Percentiles rank a stretch among this genome's conserved stretches.
Conservation (phyloP, 192 early-diverging fungal species). For the Coemansia sp. region DNA sequence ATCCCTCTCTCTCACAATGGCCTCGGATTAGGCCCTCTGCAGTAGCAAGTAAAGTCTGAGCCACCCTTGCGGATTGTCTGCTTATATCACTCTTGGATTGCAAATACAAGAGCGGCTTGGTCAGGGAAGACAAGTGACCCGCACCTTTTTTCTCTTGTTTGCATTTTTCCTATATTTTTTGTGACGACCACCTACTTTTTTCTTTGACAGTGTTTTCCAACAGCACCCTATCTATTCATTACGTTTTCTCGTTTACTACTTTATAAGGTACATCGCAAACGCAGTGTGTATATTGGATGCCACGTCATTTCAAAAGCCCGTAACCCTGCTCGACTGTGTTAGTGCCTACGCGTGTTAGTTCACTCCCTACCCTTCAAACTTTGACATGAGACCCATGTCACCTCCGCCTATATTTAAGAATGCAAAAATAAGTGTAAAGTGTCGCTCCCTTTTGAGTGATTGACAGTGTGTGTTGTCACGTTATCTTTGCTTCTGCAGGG, state of each 20-base stretch:
- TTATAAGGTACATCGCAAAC: not conserved
- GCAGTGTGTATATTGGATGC: not conserved
- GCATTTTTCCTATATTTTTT: not conserved
- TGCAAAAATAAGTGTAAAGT: too few species aligned
- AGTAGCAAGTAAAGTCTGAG: not conserved
- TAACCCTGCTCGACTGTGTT: not conserved
- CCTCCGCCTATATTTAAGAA: too few species aligned
- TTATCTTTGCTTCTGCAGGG: not conserved
- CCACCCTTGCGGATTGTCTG: too few species aligned
- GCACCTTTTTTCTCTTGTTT: not conserved
- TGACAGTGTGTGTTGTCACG: too few species aligned
- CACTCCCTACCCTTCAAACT: not conserved
- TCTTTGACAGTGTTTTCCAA: not conserved
- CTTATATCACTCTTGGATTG: too few species aligned
- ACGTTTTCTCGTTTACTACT: not conserved
- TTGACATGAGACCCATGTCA: too few species aligned
- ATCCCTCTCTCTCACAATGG: not conserved
- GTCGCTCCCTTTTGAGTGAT: too few species aligned
- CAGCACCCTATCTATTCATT: not conserved
- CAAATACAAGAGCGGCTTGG: not conserved
- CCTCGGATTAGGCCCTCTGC: not conserved
- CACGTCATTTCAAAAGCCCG: not conserved
- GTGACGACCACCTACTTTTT: not conserved
- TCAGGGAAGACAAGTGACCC: not conserved
- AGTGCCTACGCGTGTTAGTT: not conserved